A percentile compares a stretch with the other conserved stretches of the same genome.
Evolutionary conservation across 257 asterid genomes (phyloP).

Genomic region (Lycium barbarum): DNA sequence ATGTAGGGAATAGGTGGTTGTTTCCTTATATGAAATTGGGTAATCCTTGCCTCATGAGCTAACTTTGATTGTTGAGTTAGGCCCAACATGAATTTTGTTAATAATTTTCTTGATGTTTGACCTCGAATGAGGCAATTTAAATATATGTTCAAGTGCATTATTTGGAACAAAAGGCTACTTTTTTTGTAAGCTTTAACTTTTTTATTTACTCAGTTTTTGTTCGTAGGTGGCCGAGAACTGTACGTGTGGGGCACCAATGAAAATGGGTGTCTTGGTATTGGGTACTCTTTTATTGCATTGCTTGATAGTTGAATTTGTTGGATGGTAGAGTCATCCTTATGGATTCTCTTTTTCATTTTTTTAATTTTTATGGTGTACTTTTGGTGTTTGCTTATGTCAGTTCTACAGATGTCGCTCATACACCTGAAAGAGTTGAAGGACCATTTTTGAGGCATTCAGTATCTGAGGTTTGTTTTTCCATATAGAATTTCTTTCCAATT

Average conservation of each 20-base stretch:
- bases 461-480: conserved; percentile 62
- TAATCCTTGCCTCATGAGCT: conserved; percentile 15
- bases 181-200: conserved; percentile 22
- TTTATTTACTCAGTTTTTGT: conserved; percentile 33
- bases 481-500: not conserved
- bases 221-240: conserved; percentile 82
- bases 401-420: conserved; percentile 64
- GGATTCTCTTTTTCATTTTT: conserved; percentile 16
- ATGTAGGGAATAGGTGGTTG: conserved; percentile 2
- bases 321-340: conserved; percentile 23
- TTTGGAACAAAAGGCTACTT: conserved; percentile 4
- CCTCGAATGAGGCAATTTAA: not conserved
- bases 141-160: conserved; percentile 15
- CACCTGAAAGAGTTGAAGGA: conserved; percentile 92
- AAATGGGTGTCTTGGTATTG: conserved; percentile 96
- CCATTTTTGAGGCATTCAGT: conserved; percentile 71
- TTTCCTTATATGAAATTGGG: not conserved
- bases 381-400: conserved; percentile 47
- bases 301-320: conserved; percentile 26
- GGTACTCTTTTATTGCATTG: conserved; percentile 54
- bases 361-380: conserved; percentile 15
- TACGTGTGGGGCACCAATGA: conserved; percentile 96
- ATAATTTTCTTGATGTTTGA: not conserved
- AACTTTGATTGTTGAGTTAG: not conserved
- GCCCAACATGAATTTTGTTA: not conserved